Evolutionary conservation across 305 asterid species (phyloP).

Genomic region (Fraxinus baroniana): DNA sequence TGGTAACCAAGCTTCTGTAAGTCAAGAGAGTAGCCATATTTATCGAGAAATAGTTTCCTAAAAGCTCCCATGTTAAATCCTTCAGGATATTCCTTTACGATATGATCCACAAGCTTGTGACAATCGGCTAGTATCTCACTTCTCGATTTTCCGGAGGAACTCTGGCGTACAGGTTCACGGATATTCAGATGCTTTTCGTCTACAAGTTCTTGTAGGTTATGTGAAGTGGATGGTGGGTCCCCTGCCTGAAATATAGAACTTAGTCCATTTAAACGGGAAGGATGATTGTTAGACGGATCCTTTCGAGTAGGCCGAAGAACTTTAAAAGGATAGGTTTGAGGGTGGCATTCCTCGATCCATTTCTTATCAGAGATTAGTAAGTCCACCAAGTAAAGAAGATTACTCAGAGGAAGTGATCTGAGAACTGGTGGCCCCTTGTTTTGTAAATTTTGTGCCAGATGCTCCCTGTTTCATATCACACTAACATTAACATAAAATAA

Average conservation of each 20-base stretch:
- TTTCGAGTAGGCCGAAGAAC: slow-evolving; percentile 31
- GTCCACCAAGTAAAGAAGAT: slow-evolving; percentile 59
- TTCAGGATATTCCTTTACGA: slow-evolving; percentile 63
- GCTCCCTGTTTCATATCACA: slow-evolving; percentile 41
- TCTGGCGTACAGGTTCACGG: slow-evolving; percentile 28
- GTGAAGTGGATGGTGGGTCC: background rate
- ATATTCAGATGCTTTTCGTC: slow-evolving; percentile 45
- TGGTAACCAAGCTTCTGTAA: slow-evolving; percentile 61
- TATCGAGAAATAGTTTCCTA: slow-evolving; percentile 55
- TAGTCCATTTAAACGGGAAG: slow-evolving; percentile 41
- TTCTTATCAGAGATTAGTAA: slow-evolving; percentile 69
- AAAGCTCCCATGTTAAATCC: slow-evolving; percentile 61
- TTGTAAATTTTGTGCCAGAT: slow-evolving; percentile 52
- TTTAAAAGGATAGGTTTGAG: slow-evolving; percentile 49
- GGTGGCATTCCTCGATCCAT: slow-evolving; percentile 61
- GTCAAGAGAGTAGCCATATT: slow-evolving; percentile 66
- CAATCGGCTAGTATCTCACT: slow-evolving; percentile 60
- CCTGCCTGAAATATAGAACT: slow-evolving; percentile 44
- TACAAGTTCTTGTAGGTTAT: slow-evolving; percentile 26
- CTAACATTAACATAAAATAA: background rate
- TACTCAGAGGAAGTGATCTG: slow-evolving; percentile 43
- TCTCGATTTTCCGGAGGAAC: slow-evolving; percentile 42
- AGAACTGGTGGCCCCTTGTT: slow-evolving; percentile 55
- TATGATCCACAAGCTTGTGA: slow-evolving; percentile 53
- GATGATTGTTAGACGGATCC: slow-evolving; percentile 19